Conservation (phyloP, 352 stramenopile species). For the Pythium vanterpoolii region DNA sequence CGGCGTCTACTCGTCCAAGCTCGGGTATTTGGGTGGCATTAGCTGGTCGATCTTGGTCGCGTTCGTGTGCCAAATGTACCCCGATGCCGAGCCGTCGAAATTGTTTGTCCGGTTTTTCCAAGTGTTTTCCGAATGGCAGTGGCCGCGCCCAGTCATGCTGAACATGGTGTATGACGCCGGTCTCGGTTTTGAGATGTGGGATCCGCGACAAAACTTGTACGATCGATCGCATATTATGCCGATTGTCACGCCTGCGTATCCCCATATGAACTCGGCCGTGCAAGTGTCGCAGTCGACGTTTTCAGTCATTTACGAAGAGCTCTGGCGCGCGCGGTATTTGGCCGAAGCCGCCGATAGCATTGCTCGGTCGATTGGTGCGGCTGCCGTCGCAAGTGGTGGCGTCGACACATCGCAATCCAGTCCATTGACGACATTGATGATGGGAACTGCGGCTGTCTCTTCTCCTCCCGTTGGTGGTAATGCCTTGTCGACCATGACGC, state of each 20-base stretch:
- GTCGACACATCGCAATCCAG: background rate
- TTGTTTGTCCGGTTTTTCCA: conserved; percentile 84
- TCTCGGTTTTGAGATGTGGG: conserved; percentile 87
- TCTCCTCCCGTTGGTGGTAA: conserved; percentile 11
- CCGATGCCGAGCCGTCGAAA: conserved; percentile 60
- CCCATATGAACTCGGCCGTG: conserved; percentile 97
- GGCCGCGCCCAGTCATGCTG: conserved; percentile 77
- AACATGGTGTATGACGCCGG: conserved; percentile 85
- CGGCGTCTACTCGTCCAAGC: conserved; percentile 96
- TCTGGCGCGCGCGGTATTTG: conserved; percentile 75
- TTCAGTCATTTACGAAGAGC: conserved; percentile 91
- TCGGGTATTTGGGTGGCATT: conserved; percentile 97
- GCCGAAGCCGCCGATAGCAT: conserved; percentile 58
- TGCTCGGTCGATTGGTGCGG: conserved; percentile 33
- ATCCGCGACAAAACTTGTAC: conserved; percentile 75
- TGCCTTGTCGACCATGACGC: background rate
- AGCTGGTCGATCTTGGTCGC: conserved; percentile 98
- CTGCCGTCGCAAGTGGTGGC: background rate
- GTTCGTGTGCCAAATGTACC: conserved; percentile 92
- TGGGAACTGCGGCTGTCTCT: background rate
- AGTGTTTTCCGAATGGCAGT: conserved; percentile 82
- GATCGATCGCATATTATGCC: conserved; percentile 96
- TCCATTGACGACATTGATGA: background rate
- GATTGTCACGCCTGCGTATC: conserved; percentile 98
- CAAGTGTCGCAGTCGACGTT: conserved; percentile 94